Percentiles rank a stretch among this genome's conserved stretches.
Conservation (phyloP, 2,329 filamentous ascomycete species). For the Aspergillus brunneoviolaceus region DNA sequence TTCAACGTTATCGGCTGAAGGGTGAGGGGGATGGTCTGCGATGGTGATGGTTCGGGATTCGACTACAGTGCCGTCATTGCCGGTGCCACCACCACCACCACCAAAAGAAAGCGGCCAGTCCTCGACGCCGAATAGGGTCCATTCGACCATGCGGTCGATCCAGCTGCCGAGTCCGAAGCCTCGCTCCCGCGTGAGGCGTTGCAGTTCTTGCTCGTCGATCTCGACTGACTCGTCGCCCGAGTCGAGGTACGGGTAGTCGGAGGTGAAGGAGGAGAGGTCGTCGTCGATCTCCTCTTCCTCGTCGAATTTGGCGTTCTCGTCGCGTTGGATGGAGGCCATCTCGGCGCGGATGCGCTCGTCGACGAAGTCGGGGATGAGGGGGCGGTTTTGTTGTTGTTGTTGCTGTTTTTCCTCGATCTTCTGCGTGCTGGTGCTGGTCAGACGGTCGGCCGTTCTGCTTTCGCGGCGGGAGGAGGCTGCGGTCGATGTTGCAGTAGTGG, state of each 20-base stretch:
- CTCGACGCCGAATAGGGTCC: slow-evolving; percentile 56
- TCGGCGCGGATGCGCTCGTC: slow-evolving; percentile 44
- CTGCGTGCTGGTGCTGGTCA: background rate
- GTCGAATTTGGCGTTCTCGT: slow-evolving; percentile 11
- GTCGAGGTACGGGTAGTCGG: slow-evolving; percentile 16
- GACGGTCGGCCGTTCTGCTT: background rate
- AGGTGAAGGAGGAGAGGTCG: slow-evolving; percentile 15
- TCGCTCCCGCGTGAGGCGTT: slow-evolving; percentile 51
- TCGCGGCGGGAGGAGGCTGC: background rate
- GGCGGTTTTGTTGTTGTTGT: background rate
- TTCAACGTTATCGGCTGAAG: background rate
- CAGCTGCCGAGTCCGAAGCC: slow-evolving; percentile 57
- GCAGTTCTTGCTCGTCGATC: slow-evolving; percentile 55
- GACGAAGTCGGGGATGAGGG: slow-evolving; percentile 51
- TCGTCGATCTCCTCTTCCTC: slow-evolving; percentile 15
- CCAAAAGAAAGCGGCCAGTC: slow-evolving; percentile 35
- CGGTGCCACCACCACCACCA: background rate
- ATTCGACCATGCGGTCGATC: slow-evolving; percentile 59
- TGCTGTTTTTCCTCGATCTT: background rate
- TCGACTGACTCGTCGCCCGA: slow-evolving; percentile 28
- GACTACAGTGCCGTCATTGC: background rate
- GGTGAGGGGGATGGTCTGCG: background rate
- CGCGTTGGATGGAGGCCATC: slow-evolving; percentile 33
- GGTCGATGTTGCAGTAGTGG: background rate
- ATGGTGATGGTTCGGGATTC: background rate